Conservation (phyloP, 495 filamentous ascomycete species). For the Parachaetomium inaequale region DNA sequence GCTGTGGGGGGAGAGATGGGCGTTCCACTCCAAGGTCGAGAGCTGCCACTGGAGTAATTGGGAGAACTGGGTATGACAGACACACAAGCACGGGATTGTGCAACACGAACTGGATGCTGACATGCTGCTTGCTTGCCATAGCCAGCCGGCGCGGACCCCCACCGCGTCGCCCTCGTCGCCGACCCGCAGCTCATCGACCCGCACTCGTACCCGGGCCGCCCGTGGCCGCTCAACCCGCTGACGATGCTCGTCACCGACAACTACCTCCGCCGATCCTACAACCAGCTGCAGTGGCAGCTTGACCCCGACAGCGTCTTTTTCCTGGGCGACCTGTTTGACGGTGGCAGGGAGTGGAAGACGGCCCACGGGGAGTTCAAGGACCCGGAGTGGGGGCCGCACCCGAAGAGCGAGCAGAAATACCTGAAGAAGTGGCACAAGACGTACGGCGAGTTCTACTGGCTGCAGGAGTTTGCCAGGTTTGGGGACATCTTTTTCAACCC, state of each 20-base stretch:
- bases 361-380: slow-evolving; percentile 54
- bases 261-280: slow-evolving; percentile 79
- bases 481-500: slow-evolving; percentile 69
- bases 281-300: slow-evolving; percentile 62
- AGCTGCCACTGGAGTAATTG: slow-evolving; percentile 79
- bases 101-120: neutral
- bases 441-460: slow-evolving; percentile 77
- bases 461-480: slow-evolving; percentile 77
- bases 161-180: slow-evolving; percentile 83
- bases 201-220: slow-evolving; percentile 91
- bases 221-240: slow-evolving; percentile 77
- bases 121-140: slow-evolving; percentile 30
- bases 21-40: slow-evolving; percentile 64
- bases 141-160: slow-evolving; percentile 73
- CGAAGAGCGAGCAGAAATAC: slow-evolving; percentile 45
- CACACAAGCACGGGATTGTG: neutral
- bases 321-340: slow-evolving; percentile 93
- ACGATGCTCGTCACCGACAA: slow-evolving; percentile 83
- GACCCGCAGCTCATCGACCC: slow-evolving; percentile 98
- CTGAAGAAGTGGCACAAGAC: slow-evolving; percentile 64
- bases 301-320: slow-evolving; percentile 82
- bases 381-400: slow-evolving; percentile 53
- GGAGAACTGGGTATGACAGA: slow-evolving; percentile 81
- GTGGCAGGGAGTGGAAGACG: slow-evolving; percentile 91
- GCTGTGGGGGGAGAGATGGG: slow-evolving; percentile 82